Percentiles rank a stretch among this genome's conserved stretches.
phyloP scores from a whole-genome alignment of 352 stramenopile genomes.

The Plasmopara viticola region DNA sequence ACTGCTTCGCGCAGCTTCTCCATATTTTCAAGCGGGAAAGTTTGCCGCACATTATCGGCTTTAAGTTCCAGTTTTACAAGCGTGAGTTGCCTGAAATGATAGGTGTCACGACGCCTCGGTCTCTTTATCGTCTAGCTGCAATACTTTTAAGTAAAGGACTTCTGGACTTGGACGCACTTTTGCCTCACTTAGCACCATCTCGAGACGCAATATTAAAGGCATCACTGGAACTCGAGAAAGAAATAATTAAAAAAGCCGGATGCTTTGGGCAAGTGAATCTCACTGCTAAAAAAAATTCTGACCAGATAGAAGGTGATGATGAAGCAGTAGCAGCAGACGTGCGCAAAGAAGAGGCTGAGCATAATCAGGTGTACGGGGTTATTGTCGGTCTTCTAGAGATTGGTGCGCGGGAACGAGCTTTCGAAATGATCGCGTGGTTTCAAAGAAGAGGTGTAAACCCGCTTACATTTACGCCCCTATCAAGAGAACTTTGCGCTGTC shows the following conservation, averaged over 20 bases:
- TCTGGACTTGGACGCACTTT: slow-evolving; percentile 64
- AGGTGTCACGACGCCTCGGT: slow-evolving; percentile 42
- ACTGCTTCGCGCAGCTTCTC: slow-evolving; percentile 67
- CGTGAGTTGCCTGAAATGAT: slow-evolving; percentile 25
- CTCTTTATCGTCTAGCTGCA: slow-evolving; percentile 83
- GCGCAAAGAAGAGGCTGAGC: slow-evolving; percentile 20
- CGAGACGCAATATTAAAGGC: slow-evolving; percentile 51
- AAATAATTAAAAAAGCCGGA: slow-evolving; percentile 44
- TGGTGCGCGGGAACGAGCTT: slow-evolving; percentile 47
- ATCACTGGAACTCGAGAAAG: slow-evolving; percentile 40
- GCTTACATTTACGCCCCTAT: slow-evolving; percentile 54
- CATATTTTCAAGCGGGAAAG: slow-evolving; percentile 66
- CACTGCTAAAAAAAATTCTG: slow-evolving; percentile 39
- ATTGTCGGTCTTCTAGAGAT: slow-evolving; percentile 79
- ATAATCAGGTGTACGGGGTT: slow-evolving; percentile 80
- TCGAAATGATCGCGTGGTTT: slow-evolving; percentile 82
- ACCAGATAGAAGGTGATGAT: slow-evolving; percentile 23
- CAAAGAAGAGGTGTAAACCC: slow-evolving; percentile 56
- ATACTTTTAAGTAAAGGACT: slow-evolving; percentile 80
- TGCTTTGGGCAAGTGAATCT: slow-evolving; percentile 76
- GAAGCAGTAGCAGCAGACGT: slow-evolving; percentile 21
- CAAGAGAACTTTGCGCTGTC: slow-evolving; percentile 53
- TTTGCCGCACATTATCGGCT: slow-evolving; percentile 88
- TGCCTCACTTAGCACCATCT: slow-evolving; percentile 73
- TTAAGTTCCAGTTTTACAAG: slow-evolving; percentile 92